These are phyloP conservation scores for Thymus quinquecostatus DNA, from an alignment of 257 asterid species.

Conservation along the genomic window DNA sequence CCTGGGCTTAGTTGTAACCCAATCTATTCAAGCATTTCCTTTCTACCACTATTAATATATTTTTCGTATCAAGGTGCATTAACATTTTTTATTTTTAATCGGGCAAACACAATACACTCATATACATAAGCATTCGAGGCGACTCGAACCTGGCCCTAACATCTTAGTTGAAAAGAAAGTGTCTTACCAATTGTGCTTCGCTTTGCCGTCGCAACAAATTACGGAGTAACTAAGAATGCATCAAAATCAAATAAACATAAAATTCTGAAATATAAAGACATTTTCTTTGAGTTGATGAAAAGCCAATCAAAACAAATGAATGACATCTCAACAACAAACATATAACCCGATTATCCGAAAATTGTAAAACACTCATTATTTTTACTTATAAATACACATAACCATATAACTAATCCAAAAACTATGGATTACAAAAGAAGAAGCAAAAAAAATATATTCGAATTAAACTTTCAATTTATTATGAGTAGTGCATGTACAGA, in stretches of 20 bases:
- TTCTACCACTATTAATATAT: too few species aligned
- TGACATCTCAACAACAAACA: constrained; percentile 39
- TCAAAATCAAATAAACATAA: background rate
- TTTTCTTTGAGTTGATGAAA: background rate
- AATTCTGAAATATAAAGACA: background rate
- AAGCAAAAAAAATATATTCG: background rate
- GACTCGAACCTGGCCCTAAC: too few species aligned
- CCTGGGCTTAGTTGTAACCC: too few species aligned
- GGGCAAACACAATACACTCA: too few species aligned
- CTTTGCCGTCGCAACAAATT: too few species aligned
- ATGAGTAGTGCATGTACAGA: constrained; percentile 30
- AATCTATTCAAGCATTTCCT: too few species aligned
- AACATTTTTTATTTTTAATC: too few species aligned
- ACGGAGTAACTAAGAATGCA: constrained; percentile 4
- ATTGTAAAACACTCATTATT: background rate
- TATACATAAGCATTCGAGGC: too few species aligned
- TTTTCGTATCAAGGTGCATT: too few species aligned
- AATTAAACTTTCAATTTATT: background rate
- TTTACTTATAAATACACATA: background rate
- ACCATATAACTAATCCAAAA: constrained; percentile 10
- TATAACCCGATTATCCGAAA: constrained; percentile 27
- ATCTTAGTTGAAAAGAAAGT: too few species aligned
- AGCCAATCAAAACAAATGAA: constrained; percentile 10
- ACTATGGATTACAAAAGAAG: background rate
- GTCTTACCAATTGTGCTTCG: too few species aligned